A percentile compares a stretch with the other conserved stretches of the same genome.
Evolutionary conservation across 2,329 filamentous ascomycete genomes (phyloP).

Genomic region (Paraphoma sp.): DNA sequence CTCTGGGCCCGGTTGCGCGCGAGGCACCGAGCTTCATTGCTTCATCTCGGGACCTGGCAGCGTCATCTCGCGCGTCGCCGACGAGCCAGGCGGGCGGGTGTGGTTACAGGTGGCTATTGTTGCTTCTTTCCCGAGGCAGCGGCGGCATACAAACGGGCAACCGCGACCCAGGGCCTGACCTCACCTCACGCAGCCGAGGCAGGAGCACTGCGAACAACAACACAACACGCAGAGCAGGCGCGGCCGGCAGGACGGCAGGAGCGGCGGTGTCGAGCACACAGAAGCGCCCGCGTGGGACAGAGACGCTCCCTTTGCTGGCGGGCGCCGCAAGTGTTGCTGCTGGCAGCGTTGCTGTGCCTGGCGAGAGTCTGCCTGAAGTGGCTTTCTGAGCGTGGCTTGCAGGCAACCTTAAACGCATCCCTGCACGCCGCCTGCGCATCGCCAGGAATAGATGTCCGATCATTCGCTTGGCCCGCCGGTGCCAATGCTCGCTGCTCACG

Average conservation of each 20-base stretch:
- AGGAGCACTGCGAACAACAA: constrained; percentile 21
- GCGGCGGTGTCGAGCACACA: constrained; percentile 12
- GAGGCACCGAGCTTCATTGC: background rate
- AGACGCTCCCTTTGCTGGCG: constrained; percentile 21
- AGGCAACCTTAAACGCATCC: constrained; percentile 40
- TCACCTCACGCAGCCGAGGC: constrained; percentile 12
- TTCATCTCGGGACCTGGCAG: constrained; percentile 1
- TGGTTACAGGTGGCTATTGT: background rate
- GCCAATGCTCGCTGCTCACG: constrained; percentile 36
- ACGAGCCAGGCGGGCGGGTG: background rate
- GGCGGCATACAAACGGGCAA: constrained; percentile 25
- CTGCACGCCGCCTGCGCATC: constrained; percentile 42
- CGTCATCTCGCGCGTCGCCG: background rate
- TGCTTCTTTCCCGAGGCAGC: constrained; percentile 23
- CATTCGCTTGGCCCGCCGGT: constrained; percentile 29
- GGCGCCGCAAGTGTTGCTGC: background rate
- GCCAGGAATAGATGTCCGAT: constrained; percentile 46
- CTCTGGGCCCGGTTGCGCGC: background rate
- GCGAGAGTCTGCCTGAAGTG: constrained; percentile 13
- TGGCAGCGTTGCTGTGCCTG: constrained; percentile 29
- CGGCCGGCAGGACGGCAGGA: constrained; percentile 1
- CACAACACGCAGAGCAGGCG: constrained; percentile 12
- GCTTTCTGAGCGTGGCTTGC: constrained; percentile 30
- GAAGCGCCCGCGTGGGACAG: constrained; percentile 29
- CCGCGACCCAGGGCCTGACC: background rate